These are phyloP conservation scores for Leccinum pachyderme DNA, from an alignment of 1,284 basidiomycete species.

Conservation along the genomic window DNA sequence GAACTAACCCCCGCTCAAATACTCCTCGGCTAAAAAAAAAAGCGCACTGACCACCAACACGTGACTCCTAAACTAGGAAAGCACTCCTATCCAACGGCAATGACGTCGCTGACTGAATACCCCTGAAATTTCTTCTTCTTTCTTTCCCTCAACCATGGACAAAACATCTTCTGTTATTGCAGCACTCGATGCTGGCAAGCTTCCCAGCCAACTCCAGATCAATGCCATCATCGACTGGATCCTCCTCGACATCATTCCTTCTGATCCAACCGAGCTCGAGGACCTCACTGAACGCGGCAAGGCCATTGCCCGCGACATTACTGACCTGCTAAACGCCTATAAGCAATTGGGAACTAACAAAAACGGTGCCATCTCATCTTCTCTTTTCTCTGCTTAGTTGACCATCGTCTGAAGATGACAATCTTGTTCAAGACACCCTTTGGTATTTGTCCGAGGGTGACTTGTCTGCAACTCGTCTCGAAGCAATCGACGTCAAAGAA, in stretches of 20 bases:
- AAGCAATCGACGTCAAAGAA: conserved; percentile 41
- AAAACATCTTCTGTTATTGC: conserved; percentile 56
- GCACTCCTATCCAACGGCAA: conserved; percentile 13
- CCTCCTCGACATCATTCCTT: conserved; percentile 45
- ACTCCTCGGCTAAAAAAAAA: conserved; percentile 14
- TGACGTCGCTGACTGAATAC: neutral
- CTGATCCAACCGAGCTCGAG: conserved; percentile 36
- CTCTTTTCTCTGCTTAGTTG: neutral
- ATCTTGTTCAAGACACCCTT: conserved; percentile 58
- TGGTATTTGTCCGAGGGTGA: conserved; percentile 60
- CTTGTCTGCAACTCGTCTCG: conserved; percentile 37
- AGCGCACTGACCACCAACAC: conserved; percentile 36
- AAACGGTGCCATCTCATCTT: conserved; percentile 42
- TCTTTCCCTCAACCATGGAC: conserved; percentile 44
- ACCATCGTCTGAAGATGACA: conserved; percentile 44
- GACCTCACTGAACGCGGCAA: conserved; percentile 53
- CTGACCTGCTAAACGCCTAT: conserved; percentile 51
- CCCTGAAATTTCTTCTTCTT: neutral
- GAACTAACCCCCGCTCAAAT: conserved; percentile 18
- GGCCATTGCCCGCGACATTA: conserved; percentile 46
- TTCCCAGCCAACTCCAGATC: conserved; percentile 57
- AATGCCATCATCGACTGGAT: conserved; percentile 50
- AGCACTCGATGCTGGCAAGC: conserved; percentile 63
- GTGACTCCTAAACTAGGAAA: conserved; percentile 27
- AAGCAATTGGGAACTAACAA: conserved; percentile 51